phyloP scores from a whole-genome alignment of 108 stramenopile genomes.

The Cyclotella atomus region DNA sequence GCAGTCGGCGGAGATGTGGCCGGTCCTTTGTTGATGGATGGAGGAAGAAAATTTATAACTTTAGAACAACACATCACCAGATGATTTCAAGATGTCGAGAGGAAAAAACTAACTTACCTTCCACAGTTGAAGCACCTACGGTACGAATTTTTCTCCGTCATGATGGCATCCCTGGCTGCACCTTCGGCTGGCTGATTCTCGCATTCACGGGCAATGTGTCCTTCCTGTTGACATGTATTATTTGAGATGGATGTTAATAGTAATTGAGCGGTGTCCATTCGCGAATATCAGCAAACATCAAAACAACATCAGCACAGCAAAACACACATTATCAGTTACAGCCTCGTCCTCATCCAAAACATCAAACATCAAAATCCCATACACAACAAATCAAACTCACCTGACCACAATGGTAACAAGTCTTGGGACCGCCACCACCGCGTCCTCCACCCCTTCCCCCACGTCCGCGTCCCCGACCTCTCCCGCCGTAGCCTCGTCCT shows the following conservation, averaged over 20 bases:
- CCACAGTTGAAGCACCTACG: slow-evolving; percentile 87
- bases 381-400: slow-evolving; percentile 24
- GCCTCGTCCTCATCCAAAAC: too few relatives aligned
- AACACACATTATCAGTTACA: too few relatives aligned
- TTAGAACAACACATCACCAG: background rate
- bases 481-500: slow-evolving; percentile 13
- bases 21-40: slow-evolving; percentile 44
- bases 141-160: slow-evolving; percentile 54
- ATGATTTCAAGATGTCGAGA: background rate
- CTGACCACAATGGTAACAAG: slow-evolving; percentile 84
- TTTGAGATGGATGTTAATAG: too few relatives aligned
- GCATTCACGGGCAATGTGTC: slow-evolving; percentile 71
- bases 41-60: background rate
- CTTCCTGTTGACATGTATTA: slow-evolving; percentile 25
- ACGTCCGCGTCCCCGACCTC: slow-evolving; percentile 18
- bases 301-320: too few relatives aligned
- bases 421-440: slow-evolving; percentile 49
- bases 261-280: too few relatives aligned
- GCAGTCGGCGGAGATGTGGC: slow-evolving; percentile 76
- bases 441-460: slow-evolving; percentile 1
- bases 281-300: too few relatives aligned
- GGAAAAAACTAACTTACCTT: slow-evolving; percentile 40
- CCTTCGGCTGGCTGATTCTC: slow-evolving; percentile 60
- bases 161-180: slow-evolving; percentile 57
- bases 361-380: background rate